Percentiles rank a stretch among this genome's conserved stretches.
Evolutionary conservation across 1,284 basidiomycete genomes (phyloP).

Genomic region (Omphalotus olearius): DNA sequence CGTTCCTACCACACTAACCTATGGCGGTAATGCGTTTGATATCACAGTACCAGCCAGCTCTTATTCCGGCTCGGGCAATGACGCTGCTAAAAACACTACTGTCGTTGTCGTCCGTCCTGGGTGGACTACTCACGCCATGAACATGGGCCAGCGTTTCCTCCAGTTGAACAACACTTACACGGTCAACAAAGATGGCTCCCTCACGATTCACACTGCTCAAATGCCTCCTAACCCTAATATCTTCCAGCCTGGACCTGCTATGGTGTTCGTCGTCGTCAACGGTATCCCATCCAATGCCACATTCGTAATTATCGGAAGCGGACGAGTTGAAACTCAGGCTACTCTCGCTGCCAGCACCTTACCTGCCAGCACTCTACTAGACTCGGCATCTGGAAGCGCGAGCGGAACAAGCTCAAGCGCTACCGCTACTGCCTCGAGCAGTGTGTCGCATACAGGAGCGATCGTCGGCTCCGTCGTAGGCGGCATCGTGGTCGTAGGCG

Average conservation of each 20-base stretch:
- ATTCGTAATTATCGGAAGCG: slow-evolving; percentile 64
- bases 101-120: slow-evolving; percentile 83
- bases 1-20: slow-evolving; percentile 69
- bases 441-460: slow-evolving; percentile 8
- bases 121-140: slow-evolving; percentile 35
- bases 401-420: neutral
- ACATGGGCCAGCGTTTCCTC: slow-evolving; percentile 52
- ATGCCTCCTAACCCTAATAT: slow-evolving; percentile 68
- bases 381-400: slow-evolving; percentile 8
- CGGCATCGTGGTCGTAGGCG: slow-evolving; percentile 11
- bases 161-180: slow-evolving; percentile 52
- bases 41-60: slow-evolving; percentile 57
- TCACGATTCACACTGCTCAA: slow-evolving; percentile 63
- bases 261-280: slow-evolving; percentile 67
- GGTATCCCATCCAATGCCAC: slow-evolving; percentile 70
- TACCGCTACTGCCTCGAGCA: slow-evolving; percentile 15
- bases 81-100: slow-evolving; percentile 72
- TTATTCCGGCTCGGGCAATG: slow-evolving; percentile 63
- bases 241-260: slow-evolving; percentile 70
- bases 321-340: slow-evolving; percentile 58
- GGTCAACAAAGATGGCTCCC: slow-evolving; percentile 51
- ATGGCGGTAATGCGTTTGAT: slow-evolving; percentile 83
- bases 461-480: slow-evolving; percentile 11
- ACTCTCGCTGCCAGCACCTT: slow-evolving; percentile 16
- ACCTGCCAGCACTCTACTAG: slow-evolving; percentile 21